A percentile compares a stretch with the other conserved stretches of the same genome.
phyloP scores from a whole-genome alignment of 306 rosid species.

The Cicer arietinum region DNA sequence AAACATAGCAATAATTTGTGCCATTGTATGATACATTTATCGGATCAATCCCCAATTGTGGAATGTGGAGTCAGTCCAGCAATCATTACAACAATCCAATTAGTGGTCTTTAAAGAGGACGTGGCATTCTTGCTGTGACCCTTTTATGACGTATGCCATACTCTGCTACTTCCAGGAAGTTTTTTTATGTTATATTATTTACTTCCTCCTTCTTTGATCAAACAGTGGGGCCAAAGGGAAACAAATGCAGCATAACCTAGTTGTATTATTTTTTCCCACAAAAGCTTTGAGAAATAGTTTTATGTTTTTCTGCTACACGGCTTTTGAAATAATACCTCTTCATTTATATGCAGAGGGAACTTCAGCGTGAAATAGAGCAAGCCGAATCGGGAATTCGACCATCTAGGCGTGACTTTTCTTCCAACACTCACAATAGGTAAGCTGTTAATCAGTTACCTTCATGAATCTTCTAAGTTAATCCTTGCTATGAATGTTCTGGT shows the following conservation, averaged over 20 bases:
- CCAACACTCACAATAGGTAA: constrained; percentile 77
- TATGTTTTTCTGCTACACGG: constrained; percentile 1
- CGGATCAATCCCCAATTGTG: background rate
- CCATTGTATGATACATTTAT: constrained; percentile 15
- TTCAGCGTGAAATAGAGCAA: constrained; percentile 91
- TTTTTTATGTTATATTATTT: constrained; percentile 17
- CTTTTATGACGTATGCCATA: background rate
- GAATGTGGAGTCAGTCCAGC: constrained; percentile 24
- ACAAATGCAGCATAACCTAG: background rate
- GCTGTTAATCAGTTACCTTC: constrained; percentile 34
- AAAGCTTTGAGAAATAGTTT: constrained; percentile 21
- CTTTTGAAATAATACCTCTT: constrained; percentile 29
- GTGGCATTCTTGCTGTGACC: background rate
- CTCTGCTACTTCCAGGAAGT: background rate
- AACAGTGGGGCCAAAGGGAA: background rate
- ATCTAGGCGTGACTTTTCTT: constrained; percentile 81
- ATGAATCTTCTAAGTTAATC: background rate
- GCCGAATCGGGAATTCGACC: constrained; percentile 85
- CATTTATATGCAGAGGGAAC: constrained; percentile 73
- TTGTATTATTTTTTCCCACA: background rate
- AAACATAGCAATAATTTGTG: background rate
- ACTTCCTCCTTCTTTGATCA: background rate
- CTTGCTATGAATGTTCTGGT: background rate
- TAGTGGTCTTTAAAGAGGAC: background rate
- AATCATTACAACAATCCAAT: constrained; percentile 16